Base-by-base conservation (phyloP, 345 rosid genomes). In the Diplotaxis tenuifolia region DNA sequence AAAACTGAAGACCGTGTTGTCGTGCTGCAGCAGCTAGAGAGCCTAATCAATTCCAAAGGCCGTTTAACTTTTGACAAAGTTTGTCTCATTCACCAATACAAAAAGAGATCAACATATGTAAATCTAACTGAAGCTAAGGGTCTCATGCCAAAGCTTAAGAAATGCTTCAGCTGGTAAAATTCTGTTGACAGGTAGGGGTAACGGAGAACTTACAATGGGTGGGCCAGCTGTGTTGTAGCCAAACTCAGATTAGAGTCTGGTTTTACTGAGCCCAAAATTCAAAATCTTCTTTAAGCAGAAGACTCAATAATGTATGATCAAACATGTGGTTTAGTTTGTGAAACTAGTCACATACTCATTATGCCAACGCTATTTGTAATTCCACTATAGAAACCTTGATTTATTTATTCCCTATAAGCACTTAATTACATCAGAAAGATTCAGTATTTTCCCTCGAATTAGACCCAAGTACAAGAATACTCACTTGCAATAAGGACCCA, bases 11-110 rank as follows among this genome's bases (percentile, higher is more conserved):
- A 18, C 61, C 94, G 84, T n/a, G n/a, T n/a, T n/a, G n/a, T n/a
- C n/a, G n/a, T 31, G 97, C 98, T 28, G 93, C 89, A 75, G 84
- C 81, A 0, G 96, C 98, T 32, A 93, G 80, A 61, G 90, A 96
- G n/a, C n/a, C n/a, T 38, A 38, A 38, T 38, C 45, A 38, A 11
- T 38, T 38, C 45, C 45, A 11, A 10, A 38, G 45, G 45, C n/a
- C 5, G 45, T 38, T 38, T 38, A 38, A 38, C 45, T 38, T 38
- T 38, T 11, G 45, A 40, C 47, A 40, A 11, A 12, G 47, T 40
- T 40, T 40, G 47, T 40, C 47, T 40, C 47, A 40, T 40, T 40
- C 47, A 40, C 2, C n/a, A 6, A 12, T 12, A 40, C n/a, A 40
- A 4, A 40, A 29, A 5, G 34, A 29, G 8, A 40, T 12, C 15